phyloP scores from a whole-genome alignment of 495 filamentous ascomycete species.

The Extremus antarcticus region DNA sequence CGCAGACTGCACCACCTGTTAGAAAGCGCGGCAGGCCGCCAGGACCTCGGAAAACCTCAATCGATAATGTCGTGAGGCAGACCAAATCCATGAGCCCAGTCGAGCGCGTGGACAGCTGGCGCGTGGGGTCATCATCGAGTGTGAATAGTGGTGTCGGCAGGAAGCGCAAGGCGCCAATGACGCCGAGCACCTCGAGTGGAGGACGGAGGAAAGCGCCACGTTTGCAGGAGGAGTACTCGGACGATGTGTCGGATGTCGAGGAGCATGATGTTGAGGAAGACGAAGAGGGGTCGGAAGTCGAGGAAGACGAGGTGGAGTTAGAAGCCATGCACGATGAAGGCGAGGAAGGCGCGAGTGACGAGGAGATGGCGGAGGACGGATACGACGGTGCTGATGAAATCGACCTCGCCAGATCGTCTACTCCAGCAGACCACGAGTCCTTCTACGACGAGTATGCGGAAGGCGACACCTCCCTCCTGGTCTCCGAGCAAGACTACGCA shows the following conservation, averaged over 20 bases:
- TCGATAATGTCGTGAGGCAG: background rate
- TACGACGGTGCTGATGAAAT: constrained; percentile 8
- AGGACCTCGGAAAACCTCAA: background rate
- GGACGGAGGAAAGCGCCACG: background rate
- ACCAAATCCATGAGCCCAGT: constrained; percentile 22
- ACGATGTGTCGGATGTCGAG: background rate
- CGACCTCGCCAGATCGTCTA: background rate
- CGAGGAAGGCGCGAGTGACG: constrained; percentile 8
- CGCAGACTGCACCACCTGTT: background rate
- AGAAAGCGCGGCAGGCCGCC: constrained; percentile 9
- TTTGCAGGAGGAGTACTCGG: constrained; percentile 4
- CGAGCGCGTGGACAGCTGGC: constrained; percentile 17
- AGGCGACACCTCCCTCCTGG: constrained; percentile 21
- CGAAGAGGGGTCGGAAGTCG: constrained; percentile 2
- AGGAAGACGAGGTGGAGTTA: background rate
- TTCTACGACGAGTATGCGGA: constrained; percentile 18
- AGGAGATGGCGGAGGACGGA: constrained; percentile 17
- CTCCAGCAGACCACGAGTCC: background rate
- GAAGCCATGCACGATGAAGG: background rate
- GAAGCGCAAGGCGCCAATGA: constrained; percentile 7
- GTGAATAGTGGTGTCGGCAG: background rate
- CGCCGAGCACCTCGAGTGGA: constrained; percentile 1
- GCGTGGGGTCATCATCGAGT: constrained; percentile 7
- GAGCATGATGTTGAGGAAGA: background rate
- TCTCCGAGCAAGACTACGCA: constrained; percentile 21